Evolutionary conservation across 2,329 filamentous ascomycete species (phyloP), one percentile per base, ranked within the genome.

Genomic region (Colletotrichum sp.): DNA sequence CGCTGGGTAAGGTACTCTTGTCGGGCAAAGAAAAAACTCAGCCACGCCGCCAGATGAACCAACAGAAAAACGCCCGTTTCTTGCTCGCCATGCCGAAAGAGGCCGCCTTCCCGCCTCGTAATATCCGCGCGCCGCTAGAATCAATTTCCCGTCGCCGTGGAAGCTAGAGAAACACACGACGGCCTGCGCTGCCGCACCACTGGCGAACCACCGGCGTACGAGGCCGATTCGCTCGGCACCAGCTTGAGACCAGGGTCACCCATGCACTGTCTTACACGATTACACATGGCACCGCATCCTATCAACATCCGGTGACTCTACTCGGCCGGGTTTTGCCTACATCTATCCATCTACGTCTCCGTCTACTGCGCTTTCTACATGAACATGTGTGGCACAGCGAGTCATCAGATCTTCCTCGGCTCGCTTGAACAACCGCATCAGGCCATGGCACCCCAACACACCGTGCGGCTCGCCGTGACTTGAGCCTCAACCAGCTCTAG

Each of bases 1-100:
- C 71, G 71, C 58, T 70, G 71, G 66, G 66, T 73, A 56, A 73
- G 66, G 66, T 64, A n/a, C 55, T 34, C 24, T 61, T 2, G 28
- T 14, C 43, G 43, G 28, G 26, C 43, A 24, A 52, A 13, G 43
- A 21, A 10, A 52, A 52, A 52, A 52, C n/a, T 21, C 63, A 64
- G 63, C 63, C 63, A 52, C 38, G 18, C 34, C 26, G 24, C 48
- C 24, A 26, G 21, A 18, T 38, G 21, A 48, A 24, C 63, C 63
- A 52, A 48, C 63, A 62, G 9, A 8, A 38, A 66, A 9, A 26
- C 52, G n/a, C 58, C 16, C n/a, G 30, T 34, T 10, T n/a, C 36
- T 30, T 14, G 18, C 38, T 36, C 26, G 7, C 34, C 38, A 70
- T 63, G 28, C 68, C 18, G 10, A 38, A 52, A 52, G 5, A 32